Evolutionary conservation across 495 filamentous ascomycete genomes (phyloP), one percentile per base, ranked within the genome.

Genomic region (Penicillium longicatenatum): DNA sequence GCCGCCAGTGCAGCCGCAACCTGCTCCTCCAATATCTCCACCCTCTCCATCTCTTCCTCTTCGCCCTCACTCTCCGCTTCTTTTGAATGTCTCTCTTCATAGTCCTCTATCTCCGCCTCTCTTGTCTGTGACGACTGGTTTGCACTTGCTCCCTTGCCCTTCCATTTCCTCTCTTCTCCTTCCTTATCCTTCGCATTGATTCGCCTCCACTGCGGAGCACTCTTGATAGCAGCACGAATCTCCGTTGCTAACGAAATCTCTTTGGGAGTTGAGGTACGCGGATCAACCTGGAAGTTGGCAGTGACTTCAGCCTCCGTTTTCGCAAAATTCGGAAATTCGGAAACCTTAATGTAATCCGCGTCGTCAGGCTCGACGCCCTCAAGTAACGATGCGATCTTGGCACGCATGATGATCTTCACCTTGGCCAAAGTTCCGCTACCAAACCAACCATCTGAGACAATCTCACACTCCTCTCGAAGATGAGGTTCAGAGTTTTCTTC

Each of bases 391-490:
- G 69, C 65, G 55, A 95, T 86, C 71, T 95, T 98, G 45, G 84
- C 80, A 52, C 89, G 88, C 90, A 97, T 93, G 61, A 96, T 85
- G 7, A 87, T 84, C 64, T 90, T 89, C 49, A 86, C 84, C 63
- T 96, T 96, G 2, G 85, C 83, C 74, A 89, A 82, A 3, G 88
- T 86, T 8, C 91, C 92, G 50, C 85, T 86, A 22, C 84, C 79
- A 68, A 84, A 97, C 90, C 89, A 98, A 0, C 94, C 94, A 62
- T 89, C 87, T 10, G 72, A 72, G 19, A 82, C 65, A n/a, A 74
- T 68, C 57, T 91, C 84, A 66, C 81, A 88, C 1, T 35, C 49
- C n/a, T 48, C 43, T 30, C 57, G 57, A 2, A 59, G 4, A 26
- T 48, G 31, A 3, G 42, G 42, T 7, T 35, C 39, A 0, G 21